A percentile compares a stretch with the other conserved stretches of the same genome.
Conservation (phyloP, 1,284 basidiomycete genomes). For the Ganoderma lucidum region DNA sequence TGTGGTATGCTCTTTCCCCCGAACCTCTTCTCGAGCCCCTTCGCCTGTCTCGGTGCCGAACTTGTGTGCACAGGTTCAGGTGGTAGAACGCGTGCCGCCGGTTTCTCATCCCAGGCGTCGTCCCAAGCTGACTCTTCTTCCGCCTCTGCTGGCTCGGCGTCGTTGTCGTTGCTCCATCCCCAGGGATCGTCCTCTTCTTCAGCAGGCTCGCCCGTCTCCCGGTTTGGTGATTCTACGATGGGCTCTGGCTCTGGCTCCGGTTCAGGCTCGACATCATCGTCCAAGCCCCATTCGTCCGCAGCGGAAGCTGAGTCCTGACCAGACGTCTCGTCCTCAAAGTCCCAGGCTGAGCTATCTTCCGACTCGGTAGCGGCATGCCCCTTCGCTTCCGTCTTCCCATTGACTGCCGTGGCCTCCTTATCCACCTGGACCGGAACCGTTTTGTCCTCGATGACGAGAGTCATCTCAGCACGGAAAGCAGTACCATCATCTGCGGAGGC, state of each 20-base stretch:
- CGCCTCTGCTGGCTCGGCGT: conserved; percentile 40
- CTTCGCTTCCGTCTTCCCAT: conserved; percentile 10
- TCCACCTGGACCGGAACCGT: conserved; percentile 27
- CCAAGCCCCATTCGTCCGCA: conserved; percentile 60
- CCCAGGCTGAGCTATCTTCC: conserved; percentile 44
- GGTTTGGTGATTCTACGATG: conserved; percentile 33
- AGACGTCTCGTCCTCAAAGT: conserved; percentile 40
- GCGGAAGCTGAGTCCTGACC: conserved; percentile 24
- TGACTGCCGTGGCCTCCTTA: conserved; percentile 34
- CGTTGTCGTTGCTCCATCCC: conserved; percentile 70
- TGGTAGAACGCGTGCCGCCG: conserved; percentile 37
- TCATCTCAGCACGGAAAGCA: conserved; percentile 48
- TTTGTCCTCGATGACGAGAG: conserved; percentile 25
- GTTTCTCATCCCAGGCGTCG: conserved; percentile 67
- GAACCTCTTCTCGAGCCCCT: conserved; percentile 64
- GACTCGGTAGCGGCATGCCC: conserved; percentile 25
- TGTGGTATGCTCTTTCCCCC: conserved; percentile 49
- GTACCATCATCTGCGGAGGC: conserved; percentile 37
- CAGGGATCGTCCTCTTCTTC: conserved; percentile 64
- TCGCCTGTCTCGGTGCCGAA: conserved; percentile 55
- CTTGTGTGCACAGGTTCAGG: conserved; percentile 42
- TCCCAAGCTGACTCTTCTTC: conserved; percentile 54
- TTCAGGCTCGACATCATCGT: conserved; percentile 51
- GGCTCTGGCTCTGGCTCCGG: conserved; percentile 32
- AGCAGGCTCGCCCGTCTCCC: conserved; percentile 12